Conservation (phyloP, 148 eudicot genomes). For the Euryodendron excelsum region DNA sequence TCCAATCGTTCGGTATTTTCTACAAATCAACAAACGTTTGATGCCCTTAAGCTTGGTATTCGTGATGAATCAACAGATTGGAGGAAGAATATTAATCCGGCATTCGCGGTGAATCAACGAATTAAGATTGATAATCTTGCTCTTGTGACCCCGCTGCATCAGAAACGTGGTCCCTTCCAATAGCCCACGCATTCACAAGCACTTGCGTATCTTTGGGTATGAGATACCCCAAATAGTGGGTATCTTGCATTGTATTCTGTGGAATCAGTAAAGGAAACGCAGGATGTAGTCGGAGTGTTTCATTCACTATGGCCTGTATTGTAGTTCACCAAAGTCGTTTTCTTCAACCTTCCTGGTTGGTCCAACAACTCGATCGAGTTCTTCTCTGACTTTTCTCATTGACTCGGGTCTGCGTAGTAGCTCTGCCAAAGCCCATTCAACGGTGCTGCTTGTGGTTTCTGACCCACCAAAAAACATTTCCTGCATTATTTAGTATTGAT, state of each 20-base stretch:
- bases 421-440: constrained; percentile 36
- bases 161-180: constrained; percentile 42
- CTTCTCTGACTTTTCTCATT: constrained; percentile 27
- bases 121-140: too few relatives aligned
- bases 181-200: constrained; percentile 34
- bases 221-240: constrained; percentile 27
- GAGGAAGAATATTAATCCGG: too few relatives aligned
- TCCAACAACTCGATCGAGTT: constrained; percentile 25
- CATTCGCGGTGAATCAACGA: too few relatives aligned
- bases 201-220: constrained; percentile 38
- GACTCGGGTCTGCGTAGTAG: constrained; percentile 25
- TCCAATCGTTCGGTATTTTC: too few relatives aligned
- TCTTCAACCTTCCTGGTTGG: constrained; percentile 19
- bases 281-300: constrained; percentile 35
- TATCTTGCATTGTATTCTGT: constrained; percentile 25
- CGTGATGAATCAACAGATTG: too few relatives aligned
- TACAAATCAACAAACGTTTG: too few relatives aligned
- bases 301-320: constrained; percentile 35
- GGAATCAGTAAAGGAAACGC: constrained; percentile 30
- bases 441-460: constrained; percentile 36
- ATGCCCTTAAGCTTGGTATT: too few relatives aligned
- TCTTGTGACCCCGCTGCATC: too few relatives aligned
- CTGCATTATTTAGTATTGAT: too few relatives aligned
- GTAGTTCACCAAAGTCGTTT: constrained; percentile 27
- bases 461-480: constrained; percentile 45